Percentiles rank a stretch among this genome's conserved stretches.
phyloP scores from a whole-genome alignment of 2,329 filamentous ascomycete genomes.

The Neonectria coccinea region DNA sequence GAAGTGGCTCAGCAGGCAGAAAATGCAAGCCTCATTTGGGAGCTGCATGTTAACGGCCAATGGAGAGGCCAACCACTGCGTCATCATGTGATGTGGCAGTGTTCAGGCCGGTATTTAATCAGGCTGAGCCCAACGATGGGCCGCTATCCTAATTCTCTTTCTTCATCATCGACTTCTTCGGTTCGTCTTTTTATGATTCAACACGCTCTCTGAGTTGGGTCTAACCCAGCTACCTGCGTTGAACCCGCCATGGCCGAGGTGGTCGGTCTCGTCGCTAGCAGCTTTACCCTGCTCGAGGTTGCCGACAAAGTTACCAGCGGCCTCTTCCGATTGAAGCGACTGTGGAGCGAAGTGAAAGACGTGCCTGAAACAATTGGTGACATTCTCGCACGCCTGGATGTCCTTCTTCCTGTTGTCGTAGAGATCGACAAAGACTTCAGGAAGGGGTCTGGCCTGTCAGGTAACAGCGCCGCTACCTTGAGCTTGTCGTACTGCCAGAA shows the following conservation, averaged over 20 bases:
- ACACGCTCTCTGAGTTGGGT: too few relatives aligned
- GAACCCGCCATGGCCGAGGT: not conserved
- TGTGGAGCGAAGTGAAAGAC: conserved; percentile 1
- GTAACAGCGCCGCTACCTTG: not conserved
- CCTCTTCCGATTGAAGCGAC: not conserved
- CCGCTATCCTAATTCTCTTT: not conserved
- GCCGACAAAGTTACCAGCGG: not conserved
- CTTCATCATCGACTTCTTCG: too few relatives aligned
- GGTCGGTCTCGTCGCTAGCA: not conserved
- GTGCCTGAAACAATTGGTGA: conserved; percentile 1
- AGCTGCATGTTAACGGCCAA: not conserved
- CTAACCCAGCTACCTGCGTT: not conserved
- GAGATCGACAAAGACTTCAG: not conserved
- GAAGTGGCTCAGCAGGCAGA: not conserved
- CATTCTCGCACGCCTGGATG: not conserved
- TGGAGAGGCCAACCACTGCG: not conserved
- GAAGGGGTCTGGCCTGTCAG: not conserved
- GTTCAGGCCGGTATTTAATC: not conserved
- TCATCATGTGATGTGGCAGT: not conserved
- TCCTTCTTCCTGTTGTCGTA: not conserved
- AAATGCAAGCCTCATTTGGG: not conserved
- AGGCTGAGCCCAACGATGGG: not conserved
- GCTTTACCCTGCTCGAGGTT: conserved; percentile 4
- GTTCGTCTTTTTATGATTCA: not conserved
- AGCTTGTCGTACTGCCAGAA: conserved; percentile 3